A percentile compares a stretch with the other conserved stretches of the same genome.
Evolutionary conservation across 2,329 filamentous ascomycete species (phyloP).

Genomic region (Ploettnerulaceae sp.): DNA sequence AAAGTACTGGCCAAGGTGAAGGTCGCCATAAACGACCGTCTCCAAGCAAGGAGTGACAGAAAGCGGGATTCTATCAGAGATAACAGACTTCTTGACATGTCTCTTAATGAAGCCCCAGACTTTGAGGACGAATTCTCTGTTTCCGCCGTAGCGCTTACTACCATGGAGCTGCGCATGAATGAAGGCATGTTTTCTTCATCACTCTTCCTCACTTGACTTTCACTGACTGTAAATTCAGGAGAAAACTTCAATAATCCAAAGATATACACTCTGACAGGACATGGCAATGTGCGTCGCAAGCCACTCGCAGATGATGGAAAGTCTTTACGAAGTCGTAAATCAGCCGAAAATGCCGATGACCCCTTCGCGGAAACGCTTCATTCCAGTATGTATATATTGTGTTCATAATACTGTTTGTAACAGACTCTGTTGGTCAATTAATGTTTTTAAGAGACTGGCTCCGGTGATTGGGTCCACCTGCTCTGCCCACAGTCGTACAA

Average conservation of each 20-base stretch:
- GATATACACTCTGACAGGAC: slow-evolving; percentile 17
- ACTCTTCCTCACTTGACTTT: neutral
- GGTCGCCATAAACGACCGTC: slow-evolving; percentile 20
- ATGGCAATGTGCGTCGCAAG: slow-evolving; percentile 21
- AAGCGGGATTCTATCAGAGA: slow-evolving; percentile 18
- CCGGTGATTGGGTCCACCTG: neutral
- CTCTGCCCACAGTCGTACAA: neutral
- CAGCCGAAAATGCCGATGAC: slow-evolving; percentile 18
- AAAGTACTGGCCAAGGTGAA: slow-evolving; percentile 22
- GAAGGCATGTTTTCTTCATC: slow-evolving; percentile 16
- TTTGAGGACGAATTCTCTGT: slow-evolving; percentile 10
- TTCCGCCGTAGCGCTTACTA: slow-evolving; percentile 3
- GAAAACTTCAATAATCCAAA: slow-evolving; percentile 20
- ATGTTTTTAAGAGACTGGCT: too few relatives aligned
- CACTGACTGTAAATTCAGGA: slow-evolving; percentile 12
- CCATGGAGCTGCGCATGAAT: slow-evolving; percentile 23
- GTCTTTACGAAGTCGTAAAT: slow-evolving; percentile 17
- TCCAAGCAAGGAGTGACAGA: slow-evolving; percentile 8
- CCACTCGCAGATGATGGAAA: slow-evolving; percentile 17
- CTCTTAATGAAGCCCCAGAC: slow-evolving; percentile 9
- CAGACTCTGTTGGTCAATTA: too few relatives aligned
- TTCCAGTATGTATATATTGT: neutral
- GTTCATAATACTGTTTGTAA: neutral
- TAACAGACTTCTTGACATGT: slow-evolving; percentile 12
- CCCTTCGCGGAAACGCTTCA: slow-evolving; percentile 16